Base-by-base conservation (phyloP, 768 basidiomycete genomes). In the Neoboletus brunneissimus region DNA sequence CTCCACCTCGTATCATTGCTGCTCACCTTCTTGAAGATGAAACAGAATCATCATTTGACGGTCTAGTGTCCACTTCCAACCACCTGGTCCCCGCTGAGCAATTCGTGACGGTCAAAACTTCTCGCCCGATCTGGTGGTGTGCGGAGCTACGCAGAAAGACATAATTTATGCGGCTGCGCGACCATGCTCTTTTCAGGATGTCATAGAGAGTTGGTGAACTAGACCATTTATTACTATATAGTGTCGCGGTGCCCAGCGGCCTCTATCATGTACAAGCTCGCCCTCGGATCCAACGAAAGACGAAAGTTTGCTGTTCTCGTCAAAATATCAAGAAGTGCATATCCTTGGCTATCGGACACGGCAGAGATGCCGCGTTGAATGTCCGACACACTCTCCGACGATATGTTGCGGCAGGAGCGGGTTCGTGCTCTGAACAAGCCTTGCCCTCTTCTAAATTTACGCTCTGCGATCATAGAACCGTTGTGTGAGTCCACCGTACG, bases 61-160 rank as follows among this genome's bases (percentile, higher is more conserved):
- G 91, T 0, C 65, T 92, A 23, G 71, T 99, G 0, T 98, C 96
- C 0, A 97, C 95, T 0, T 98, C 95, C 0, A 99, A 99, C 65
- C 94, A 97, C 62, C 78, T 99, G 8, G 68, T 92, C 0, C 85
- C 86, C 0, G 79, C 79, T 2, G 80, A 88, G 58, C 74, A 78
- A 20, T 67, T 78, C 1, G 88, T 97, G 6, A 83, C 79, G 67
- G 76, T 98, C 50, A 81, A 81, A 67, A 98, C 94, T 0, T 82
- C 87, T 23, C 82, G 79, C 48, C 89, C 94, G 0, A 88, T 99
- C 42, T 88, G 91, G 82, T 99, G 95, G 96, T 89, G 88, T 23
- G 86, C 81, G 48, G 93, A 94, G 69, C 71, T 94, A 58, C 67
- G 66, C n/a, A 43, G 32, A 31, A 57, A 42, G 49, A 35, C 9